A percentile compares a stretch with the other conserved stretches of the same genome.
These are phyloP conservation scores for Talaromyces thailandensis DNA, from an alignment of 495 filamentous ascomycete genomes.

Conservation along the genomic window DNA sequence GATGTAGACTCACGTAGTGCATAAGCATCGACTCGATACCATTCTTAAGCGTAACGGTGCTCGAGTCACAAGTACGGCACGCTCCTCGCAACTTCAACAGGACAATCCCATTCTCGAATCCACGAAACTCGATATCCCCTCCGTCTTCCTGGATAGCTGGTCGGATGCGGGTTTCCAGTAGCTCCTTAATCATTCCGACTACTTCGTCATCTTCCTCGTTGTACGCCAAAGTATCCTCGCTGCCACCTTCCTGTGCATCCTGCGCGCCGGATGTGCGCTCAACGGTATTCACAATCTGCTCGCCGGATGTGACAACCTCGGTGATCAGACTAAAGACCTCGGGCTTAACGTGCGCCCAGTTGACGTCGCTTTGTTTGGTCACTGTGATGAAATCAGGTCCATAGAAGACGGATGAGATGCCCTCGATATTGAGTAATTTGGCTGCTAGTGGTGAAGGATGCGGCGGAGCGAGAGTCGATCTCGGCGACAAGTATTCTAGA, in stretches of 20 bases:
- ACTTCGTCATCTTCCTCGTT: slow-evolving; percentile 87
- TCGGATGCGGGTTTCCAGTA: slow-evolving; percentile 90
- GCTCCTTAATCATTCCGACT: slow-evolving; percentile 94
- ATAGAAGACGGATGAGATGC: slow-evolving; percentile 90
- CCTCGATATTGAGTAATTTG: slow-evolving; percentile 81
- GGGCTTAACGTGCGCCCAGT: slow-evolving; percentile 92
- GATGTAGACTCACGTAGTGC: slow-evolving; percentile 50
- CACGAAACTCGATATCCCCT: slow-evolving; percentile 89
- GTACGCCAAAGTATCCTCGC: slow-evolving; percentile 62
- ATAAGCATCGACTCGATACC: slow-evolving; percentile 97
- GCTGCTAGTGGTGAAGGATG: slow-evolving; percentile 91
- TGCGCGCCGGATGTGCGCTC: slow-evolving; percentile 49
- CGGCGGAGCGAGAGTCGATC: slow-evolving; percentile 78
- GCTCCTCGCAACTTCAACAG: slow-evolving; percentile 82
- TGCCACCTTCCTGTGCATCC: slow-evolving; percentile 43
- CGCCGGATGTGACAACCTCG: slow-evolving; percentile 73
- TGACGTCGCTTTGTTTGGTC: slow-evolving; percentile 75
- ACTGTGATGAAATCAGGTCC: slow-evolving; percentile 94
- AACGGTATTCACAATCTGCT: slow-evolving; percentile 66
- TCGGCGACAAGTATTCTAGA: slow-evolving; percentile 83
- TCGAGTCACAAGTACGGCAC: slow-evolving; percentile 91
- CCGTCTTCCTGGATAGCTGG: slow-evolving; percentile 97
- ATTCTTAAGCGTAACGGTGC: slow-evolving; percentile 89
- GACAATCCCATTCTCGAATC: slow-evolving; percentile 81
- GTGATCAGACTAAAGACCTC: slow-evolving; percentile 94